Evolutionary conservation across 352 stramenopile species (phyloP), one percentile per base, ranked within the genome.

Genomic region (Globisporangium spinosum): DNA sequence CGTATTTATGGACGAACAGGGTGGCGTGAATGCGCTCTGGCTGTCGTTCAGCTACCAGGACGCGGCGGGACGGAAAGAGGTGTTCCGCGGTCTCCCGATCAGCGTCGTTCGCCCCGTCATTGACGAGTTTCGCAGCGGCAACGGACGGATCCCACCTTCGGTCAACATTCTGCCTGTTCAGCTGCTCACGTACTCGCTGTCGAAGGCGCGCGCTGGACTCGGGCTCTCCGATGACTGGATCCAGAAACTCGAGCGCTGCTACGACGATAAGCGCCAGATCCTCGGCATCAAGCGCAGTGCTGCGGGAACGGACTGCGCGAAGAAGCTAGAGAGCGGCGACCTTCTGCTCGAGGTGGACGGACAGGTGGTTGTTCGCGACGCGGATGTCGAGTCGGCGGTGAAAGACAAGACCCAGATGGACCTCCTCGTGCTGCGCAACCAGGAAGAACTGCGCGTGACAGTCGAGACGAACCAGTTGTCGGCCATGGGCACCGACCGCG

Each of bases 31-130:
- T 57, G 88, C 87, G 0, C 74, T 97, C 9, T 96, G 89, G 88
- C 73, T 93, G 20, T 95, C 86, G 2, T 96, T 96, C 68, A 93
- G 83, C 63, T 95, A 97, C 69, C 87, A 95, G 58, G 88, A 95
- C 27, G 80, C 74, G 20, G 72, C 74, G 35, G 85, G 85, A 20
- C 72, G 86, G 2, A 95, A 94, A 64, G 88, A 97, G 74, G 85
- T 92, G 7, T 97, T 95, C 69, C 79, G 87, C 53, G 89, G 89
- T 9, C 67, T 97, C 8, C 77, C 80, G 5, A 77, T 92, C 4
- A 78, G 78, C 43, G 80, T 94, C 49, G 70, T 96, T 27, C 77
- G 76, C 51, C 85, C 90, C 1, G 74, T 93, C n/a, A 75, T 96
- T 23, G 66, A 78, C 29, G 69, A 85, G 20, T 70, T 95, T 15